A percentile compares a stretch with the other conserved stretches of the same genome.
phyloP scores from a whole-genome alignment of 176 grass and related monocot species.

The bread wheat (Triticum aestivum) region IWGSC_CS_RefSeq_v2.1 NC_057811.1:27043467-27043966 shows the following conservation, averaged over 20 bases:
- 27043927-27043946: slow-evolving; percentile 85
- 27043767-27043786: slow-evolving; percentile 47
- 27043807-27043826: slow-evolving; percentile 59
- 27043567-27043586: slow-evolving; percentile 52
- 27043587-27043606: slow-evolving; percentile 45
- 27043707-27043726: slow-evolving; percentile 57
- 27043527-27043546: slow-evolving; percentile 50
- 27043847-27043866: neutral
- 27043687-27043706: slow-evolving; percentile 51
- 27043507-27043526: slow-evolving; percentile 34
- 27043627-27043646: slow-evolving; percentile 38
- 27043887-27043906: neutral
- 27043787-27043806: slow-evolving; percentile 41
- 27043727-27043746: slow-evolving; percentile 52
- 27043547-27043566: slow-evolving; percentile 49
- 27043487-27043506: neutral
- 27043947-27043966: slow-evolving; percentile 61
- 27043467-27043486: neutral
- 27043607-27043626: slow-evolving; percentile 40
- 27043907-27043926: slow-evolving; percentile 26
- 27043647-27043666: slow-evolving; percentile 72
- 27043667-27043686: slow-evolving; percentile 43
- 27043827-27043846: slow-evolving; percentile 54
- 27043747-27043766: slow-evolving; percentile 59
- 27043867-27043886: neutral